Base-by-base conservation (phyloP, 768 basidiomycete genomes). In the Collybiopsis confluens region DNA sequence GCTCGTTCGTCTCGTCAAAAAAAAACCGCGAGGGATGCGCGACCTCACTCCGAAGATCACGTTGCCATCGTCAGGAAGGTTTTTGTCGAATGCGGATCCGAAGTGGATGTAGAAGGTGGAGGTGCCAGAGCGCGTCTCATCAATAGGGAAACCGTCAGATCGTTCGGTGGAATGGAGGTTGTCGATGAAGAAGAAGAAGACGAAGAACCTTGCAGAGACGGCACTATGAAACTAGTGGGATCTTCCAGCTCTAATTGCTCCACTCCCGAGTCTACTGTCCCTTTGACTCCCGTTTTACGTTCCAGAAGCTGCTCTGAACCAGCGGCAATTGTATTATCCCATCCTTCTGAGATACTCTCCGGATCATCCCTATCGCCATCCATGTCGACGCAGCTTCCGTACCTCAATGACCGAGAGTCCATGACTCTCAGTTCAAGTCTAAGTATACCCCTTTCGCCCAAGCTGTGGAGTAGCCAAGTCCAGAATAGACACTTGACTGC, bases 171-270 rank as follows among this genome's bases (percentile, higher is more conserved):
- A 26, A 53, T 53, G 52, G 52, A 53, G 16, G 36, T 53, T 23
- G 52, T 53, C n/a, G 27, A 53, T 16, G 52, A 53, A 37, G 52
- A 53, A 53, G 52, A 53, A 37, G 52, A 53, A 36, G 52, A 45
- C 2, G 30, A 53, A 43, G 46, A 48, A 20, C 23, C 24, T 15
- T 23, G 21, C 15, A 11, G 10, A 18, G 10, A 21, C 40, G 16
- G 9, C 30, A 18, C 16, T 10, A 33, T 20, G n/a, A 37, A 24
- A n/a, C 20, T 36, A 26, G 24, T 18, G 15, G 37, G 42, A 7
- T 23, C 23, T 4, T n/a, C 18, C 4, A 11, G 6, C 1, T 4
- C 40, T 20, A 43, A 26, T 20, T 52, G 30, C 28, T 41, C 50
- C 16, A 37, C 48, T 6, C 37, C 48, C 7, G 37, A 50, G 18